Base-by-base conservation (phyloP, 306 rosid species). In the Rosa persica region DNA sequence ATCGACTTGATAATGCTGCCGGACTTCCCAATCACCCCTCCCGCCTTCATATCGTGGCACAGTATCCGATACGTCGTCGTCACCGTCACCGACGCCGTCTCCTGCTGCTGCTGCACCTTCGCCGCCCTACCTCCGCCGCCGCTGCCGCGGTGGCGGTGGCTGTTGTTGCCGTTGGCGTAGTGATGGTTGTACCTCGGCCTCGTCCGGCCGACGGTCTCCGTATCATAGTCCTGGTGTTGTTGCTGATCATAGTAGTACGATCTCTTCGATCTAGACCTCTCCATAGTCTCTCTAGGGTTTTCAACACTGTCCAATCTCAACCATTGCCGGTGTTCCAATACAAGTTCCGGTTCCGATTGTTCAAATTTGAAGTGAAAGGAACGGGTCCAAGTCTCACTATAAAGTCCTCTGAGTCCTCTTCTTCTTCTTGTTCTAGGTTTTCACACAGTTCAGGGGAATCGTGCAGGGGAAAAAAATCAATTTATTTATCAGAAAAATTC, bases 191-290 rank as follows among this genome's bases (percentile, higher is more conserved):
- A 93, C 40, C 98, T 87, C 1, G 98, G 93, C 57, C 97, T 88
- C 36, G 93, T 92, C 79, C 98, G 87, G 70, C 84, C 90, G 34
- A 95, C 69, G 44, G 99, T 81, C 78, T 93, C 97, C 1, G 97
- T 87, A 71, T 96, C 99, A 60, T 86, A 93, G 75, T 93, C 99
- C 68, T 96, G 99, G 43, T 60, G 25, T 4, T 51, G n/a, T 1
- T 57, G 64, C 15, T 60, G 67, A 76, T 93, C 98, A 86, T 91
- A 93, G 87, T 91, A 91, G 90, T 91, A 91, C 85, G 80, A 90
- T 79, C 99, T 82, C 91, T 96, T 96, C 77, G 99, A 96, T 96
- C 99, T 96, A 78, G 99, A 93, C 94, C 98, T 91, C 57, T 96
- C 99, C 99, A 96, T 92, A 82, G 58, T 67, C 61, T 15, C 40